Base-by-base conservation (phyloP, 2,329 filamentous ascomycete species). In the Trichoderma oligosporum region DNA sequence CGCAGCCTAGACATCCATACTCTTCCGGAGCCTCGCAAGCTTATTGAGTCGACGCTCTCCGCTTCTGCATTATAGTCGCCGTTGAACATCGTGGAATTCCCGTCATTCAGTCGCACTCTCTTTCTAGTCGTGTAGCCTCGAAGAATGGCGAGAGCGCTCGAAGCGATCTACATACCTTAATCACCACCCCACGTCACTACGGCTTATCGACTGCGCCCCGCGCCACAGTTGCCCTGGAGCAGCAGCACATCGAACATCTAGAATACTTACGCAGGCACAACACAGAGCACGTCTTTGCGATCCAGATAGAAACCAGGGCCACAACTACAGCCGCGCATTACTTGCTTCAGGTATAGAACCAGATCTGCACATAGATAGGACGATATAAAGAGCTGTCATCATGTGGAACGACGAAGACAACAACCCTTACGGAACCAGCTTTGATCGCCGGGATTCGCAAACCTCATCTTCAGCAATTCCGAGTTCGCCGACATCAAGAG, bases 401-500 rank as follows among this genome's bases (percentile, higher is more conserved):
- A 97, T 97, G 93, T 97, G 93, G 93, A 95, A 97, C 81, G 92
- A 97, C 79, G 93, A 97, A 76, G 71, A 97, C 70, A 97, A 97
- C 76, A 97, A 97, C 72, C 93, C 93, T 4, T 97, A 97, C 70
- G 92, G 91, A 63, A 84, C 80, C 67, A 93, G 90, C 73, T 97
- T 96, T 77, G 89, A 94, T 72, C 88, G 89, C 66, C 85, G 89
- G 67, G 89, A 95, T 73, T 89, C 89, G 61, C 84, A 88, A 71
- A 81, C 84, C 44, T 90, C 87, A 25, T 87, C 87, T 29, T 77
- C 79, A 41, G 78, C 79, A 18, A 84, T 87, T 68, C 84, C 86
- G 20, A 77, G 84, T 55, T 88, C 86, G 36, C 85, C 86, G 45
- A 74, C 71, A 41, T 70, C 75, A 53, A 79, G 73, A 70, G 75